A percentile compares a stretch with the other conserved stretches of the same genome.
Conservation (phyloP, 257 asterid genomes). For the Fraxinus pennsylvanica region DNA sequence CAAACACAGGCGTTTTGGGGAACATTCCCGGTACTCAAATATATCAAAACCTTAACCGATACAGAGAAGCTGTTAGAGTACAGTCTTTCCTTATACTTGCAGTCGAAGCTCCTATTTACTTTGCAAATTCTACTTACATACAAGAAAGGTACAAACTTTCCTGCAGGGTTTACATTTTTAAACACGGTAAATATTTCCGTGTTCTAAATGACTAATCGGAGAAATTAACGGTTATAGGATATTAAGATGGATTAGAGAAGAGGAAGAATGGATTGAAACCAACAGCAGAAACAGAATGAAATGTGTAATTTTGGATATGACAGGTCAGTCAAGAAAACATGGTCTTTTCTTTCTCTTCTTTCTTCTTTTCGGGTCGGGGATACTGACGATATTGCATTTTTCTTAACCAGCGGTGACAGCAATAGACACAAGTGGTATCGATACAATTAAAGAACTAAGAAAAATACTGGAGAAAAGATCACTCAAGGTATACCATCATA, state of each 20-base stretch:
- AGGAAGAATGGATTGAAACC: slow-evolving; percentile 70
- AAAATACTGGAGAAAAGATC: slow-evolving; percentile 65
- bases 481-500: slow-evolving; percentile 53
- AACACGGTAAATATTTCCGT: not conserved
- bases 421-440: slow-evolving; percentile 82
- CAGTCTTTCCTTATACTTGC: slow-evolving; percentile 69
- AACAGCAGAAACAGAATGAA: slow-evolving; percentile 46
- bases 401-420: slow-evolving; percentile 78
- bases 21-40: slow-evolving; percentile 81
- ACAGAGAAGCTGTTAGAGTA: slow-evolving; percentile 64
- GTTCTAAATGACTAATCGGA: not conserved
- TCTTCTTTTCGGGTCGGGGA: not conserved
- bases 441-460: slow-evolving; percentile 67
- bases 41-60: slow-evolving; percentile 65
- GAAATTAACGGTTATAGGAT: slow-evolving; percentile 40
- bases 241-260: slow-evolving; percentile 80
- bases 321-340: slow-evolving; percentile 46
- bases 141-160: slow-evolving; percentile 67
- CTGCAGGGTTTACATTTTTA: not conserved
- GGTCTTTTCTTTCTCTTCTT: not conserved
- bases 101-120: slow-evolving; percentile 83
- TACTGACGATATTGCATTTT: not conserved
- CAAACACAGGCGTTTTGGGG: slow-evolving; percentile 71
- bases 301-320: slow-evolving; percentile 84
- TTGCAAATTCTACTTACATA: slow-evolving; percentile 79